phyloP scores from a whole-genome alignment of 805 yeast genomes.

The Torulaspora maleeae region DNA sequence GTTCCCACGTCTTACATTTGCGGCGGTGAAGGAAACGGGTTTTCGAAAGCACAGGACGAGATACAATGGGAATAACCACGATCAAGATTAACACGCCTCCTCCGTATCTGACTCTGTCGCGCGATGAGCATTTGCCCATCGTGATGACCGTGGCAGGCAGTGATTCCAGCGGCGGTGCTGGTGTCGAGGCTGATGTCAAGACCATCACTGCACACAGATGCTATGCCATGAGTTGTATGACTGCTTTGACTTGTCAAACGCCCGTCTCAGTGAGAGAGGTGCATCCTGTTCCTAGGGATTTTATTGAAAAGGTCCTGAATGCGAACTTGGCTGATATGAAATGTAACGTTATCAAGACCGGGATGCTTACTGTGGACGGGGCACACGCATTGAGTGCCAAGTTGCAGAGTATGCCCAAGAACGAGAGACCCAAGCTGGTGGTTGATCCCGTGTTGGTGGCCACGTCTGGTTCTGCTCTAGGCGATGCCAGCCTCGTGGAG shows the following conservation, averaged over 20 bases:
- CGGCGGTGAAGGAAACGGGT: background rate
- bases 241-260: conserved; percentile 80
- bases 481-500: conserved; percentile 38
- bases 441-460: conserved; percentile 84
- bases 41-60: background rate
- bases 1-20: background rate
- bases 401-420: conserved; percentile 31
- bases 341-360: conserved; percentile 69
- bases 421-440: conserved; percentile 43
- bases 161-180: conserved; percentile 88
- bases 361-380: conserved; percentile 62
- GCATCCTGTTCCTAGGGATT: conserved; percentile 40
- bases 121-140: conserved; percentile 35
- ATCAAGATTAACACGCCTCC: conserved; percentile 30
- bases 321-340: conserved; percentile 57
- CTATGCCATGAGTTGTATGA: conserved; percentile 70
- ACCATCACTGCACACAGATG: conserved; percentile 71
- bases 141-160: conserved; percentile 63
- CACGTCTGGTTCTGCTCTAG: conserved; percentile 65
- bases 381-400: conserved; percentile 43
- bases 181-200: conserved; percentile 84
- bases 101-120: conserved; percentile 27
- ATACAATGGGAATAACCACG: conserved; percentile 15
- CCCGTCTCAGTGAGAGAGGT: conserved; percentile 42
- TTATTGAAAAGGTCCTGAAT: conserved; percentile 47